Evolutionary conservation across 352 stramenopile genomes (phyloP).

Genomic region (Phytophthora rubi): DNA sequence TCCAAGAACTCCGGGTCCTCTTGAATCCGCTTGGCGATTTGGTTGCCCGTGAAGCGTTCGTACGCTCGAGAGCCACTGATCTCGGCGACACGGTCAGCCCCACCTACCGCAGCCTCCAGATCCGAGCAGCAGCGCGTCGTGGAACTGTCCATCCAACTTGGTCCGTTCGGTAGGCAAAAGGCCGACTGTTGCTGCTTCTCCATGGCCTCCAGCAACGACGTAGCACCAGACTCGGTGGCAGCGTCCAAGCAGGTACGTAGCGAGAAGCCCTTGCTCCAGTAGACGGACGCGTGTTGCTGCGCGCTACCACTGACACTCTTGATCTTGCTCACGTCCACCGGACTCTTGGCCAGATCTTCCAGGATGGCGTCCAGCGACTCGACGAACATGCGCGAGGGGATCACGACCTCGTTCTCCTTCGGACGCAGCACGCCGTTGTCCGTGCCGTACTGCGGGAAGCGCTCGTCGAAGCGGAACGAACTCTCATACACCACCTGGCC

Average conservation of each 20-base stretch:
- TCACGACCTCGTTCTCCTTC: slow-evolving; percentile 55
- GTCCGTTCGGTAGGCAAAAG: slow-evolving; percentile 69
- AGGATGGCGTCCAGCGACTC: slow-evolving; percentile 81
- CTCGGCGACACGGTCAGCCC: slow-evolving; percentile 57
- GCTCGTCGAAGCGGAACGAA: slow-evolving; percentile 76
- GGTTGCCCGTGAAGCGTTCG: slow-evolving; percentile 83
- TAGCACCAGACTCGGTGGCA: slow-evolving; percentile 18
- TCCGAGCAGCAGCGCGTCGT: slow-evolving; percentile 63
- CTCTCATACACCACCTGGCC: slow-evolving; percentile 55
- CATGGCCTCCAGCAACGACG: slow-evolving; percentile 33
- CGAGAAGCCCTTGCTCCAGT: slow-evolving; percentile 68
- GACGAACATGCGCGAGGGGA: slow-evolving; percentile 82
- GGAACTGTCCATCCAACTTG: slow-evolving; percentile 89
- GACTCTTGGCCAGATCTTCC: slow-evolving; percentile 38
- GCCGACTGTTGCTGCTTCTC: slow-evolving; percentile 32
- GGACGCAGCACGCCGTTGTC: slow-evolving; percentile 71
- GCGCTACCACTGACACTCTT: slow-evolving; percentile 74
- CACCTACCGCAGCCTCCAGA: slow-evolving; percentile 67
- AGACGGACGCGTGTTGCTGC: slow-evolving; percentile 86
- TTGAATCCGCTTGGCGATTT: slow-evolving; percentile 69
- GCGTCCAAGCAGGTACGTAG: slow-evolving; percentile 42
- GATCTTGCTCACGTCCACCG: slow-evolving; percentile 53
- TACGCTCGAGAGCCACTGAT: slow-evolving; percentile 85
- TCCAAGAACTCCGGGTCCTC: slow-evolving; percentile 56
- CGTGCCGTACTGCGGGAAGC: slow-evolving; percentile 67